These are phyloP conservation scores for Backusella westeae DNA, from an alignment of 192 early-diverging fungal genomes.

Conservation along the genomic window DNA sequence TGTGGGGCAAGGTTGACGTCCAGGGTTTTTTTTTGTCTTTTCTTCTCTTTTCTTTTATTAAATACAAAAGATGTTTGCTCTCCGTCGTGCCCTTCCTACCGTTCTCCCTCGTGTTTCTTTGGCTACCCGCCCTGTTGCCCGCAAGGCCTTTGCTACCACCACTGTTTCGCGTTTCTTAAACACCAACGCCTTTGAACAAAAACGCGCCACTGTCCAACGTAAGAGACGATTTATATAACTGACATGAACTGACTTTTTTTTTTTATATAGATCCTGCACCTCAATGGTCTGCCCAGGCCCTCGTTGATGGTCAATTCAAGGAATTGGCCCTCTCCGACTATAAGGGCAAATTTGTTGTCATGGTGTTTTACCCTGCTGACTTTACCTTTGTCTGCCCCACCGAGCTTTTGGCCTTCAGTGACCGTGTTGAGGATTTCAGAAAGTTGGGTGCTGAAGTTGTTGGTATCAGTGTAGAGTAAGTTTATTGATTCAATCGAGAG, in stretches of 20 bases:
- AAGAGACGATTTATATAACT: neutral
- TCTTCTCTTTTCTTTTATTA: too few relatives aligned
- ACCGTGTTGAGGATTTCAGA: constrained; percentile 55
- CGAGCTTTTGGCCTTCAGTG: constrained; percentile 56
- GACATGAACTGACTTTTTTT: neutral
- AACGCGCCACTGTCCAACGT: constrained; percentile 12
- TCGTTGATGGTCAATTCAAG: constrained; percentile 35
- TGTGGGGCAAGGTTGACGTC: too few relatives aligned
- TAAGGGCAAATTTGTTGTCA: constrained; percentile 43
- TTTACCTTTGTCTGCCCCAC: constrained; percentile 60
- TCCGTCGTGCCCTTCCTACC: neutral
- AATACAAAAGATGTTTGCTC: constrained; percentile 5
- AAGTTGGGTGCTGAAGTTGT: constrained; percentile 51
- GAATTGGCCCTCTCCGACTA: constrained; percentile 33
- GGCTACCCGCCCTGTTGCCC: neutral
- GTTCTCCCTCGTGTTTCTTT: neutral
- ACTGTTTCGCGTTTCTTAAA: neutral
- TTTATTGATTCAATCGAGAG: constrained; percentile 30
- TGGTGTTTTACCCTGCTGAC: constrained; percentile 70
- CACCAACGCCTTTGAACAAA: constrained; percentile 5
- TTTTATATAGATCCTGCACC: constrained; percentile 25
- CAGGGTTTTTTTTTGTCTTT: too few relatives aligned
- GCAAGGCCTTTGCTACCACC: constrained; percentile 2
- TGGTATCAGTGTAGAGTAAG: constrained; percentile 51
- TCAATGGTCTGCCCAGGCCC: constrained; percentile 29